Base-by-base conservation (phyloP, 305 asterid genomes). In the Nicotiana rustica region DNA sequence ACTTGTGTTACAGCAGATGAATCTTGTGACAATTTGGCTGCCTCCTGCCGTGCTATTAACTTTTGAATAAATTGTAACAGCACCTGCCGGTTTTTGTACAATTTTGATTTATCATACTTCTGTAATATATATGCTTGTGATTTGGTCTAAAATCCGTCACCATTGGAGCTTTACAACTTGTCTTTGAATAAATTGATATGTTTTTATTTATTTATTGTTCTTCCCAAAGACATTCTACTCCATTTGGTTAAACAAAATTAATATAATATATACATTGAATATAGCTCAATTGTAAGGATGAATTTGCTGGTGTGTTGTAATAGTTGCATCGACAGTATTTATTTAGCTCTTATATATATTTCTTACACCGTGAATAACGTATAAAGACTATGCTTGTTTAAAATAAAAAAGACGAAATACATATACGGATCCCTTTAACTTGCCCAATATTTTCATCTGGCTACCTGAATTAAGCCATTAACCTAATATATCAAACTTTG, bases 11-110 rank as follows among this genome's bases (percentile, higher is more conserved):
- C 21, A 75, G 80, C 65, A 52, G 80, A 7, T 7, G 7, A 17
- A 17, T 75, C 47, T 25, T 25, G 4, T 75, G 25, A 52, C 47
- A 52, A 21, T 4, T 75, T 25, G 15, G 64, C 29, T 52, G 19
- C 64, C 64, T 73, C 64, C 64, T 73, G 21, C 38, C 13, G 38
- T 49, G 21, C 25, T 73, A 35, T 15, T 49, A 73, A 73, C 80
- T 14, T 52, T 4, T 25, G 15, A 52, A 75, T 52, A 52, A 25
- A 15, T 52, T 75, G 80, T 4, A 75, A 25, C 64, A 25, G 4
- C 15, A 25, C 14, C 41, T 73, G 19, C 78, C 25, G 3, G 36
- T 14, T 73, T 49, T 49, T 14, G 49, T 49, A 52, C 64, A 49
- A 73, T 21, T 47, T 44, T 73, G 6, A 33, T 65, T 44, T 71